Base-by-base conservation (phyloP, 257 asterid genomes). In the Asclepias syriaca region DNA sequence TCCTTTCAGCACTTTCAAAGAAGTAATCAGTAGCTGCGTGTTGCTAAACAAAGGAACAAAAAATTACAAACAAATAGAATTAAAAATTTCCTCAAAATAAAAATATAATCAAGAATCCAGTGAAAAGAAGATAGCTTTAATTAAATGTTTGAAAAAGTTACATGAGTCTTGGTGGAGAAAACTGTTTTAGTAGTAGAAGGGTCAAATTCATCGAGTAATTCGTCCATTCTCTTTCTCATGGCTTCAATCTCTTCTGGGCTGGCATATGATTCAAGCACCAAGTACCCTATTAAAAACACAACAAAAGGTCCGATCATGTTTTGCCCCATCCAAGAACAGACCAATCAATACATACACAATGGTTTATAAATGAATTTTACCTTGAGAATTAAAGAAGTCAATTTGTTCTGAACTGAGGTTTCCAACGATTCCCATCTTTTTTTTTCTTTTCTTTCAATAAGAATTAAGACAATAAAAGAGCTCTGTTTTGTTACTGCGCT, bases 141-240 rank as follows among this genome's bases (percentile, higher is more conserved):
- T 0, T 6, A 43, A 69, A 50, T 22, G 43, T 49, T 43, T 9
- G 6, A 24, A 69, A 75, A 68, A 22, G 71, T 74, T 78, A 93
- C 98, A 78, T 92, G 99, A 77, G 93, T 95, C 79, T 75, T 95
- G 78, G 97, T 91, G 58, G 99, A 91, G 82, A 94, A 94, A 75
- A 94, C 82, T 19, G 97, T 81, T 61, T 95, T 83, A 72, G 75
- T 81, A 69, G 78, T 55, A 64, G 95, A 86, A 63, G 81, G 84
- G 75, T 94, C 96, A 71, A 91, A 94, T 48, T 83, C 84, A 66
- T 86, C 87, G 21, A 94, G 97, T 76, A 94, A 83, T 27, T 77
- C 71, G 10, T 86, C 92, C 95, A 95, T 91, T 72, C 80, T 83
- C 66, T 74, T 81, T 78, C 94, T 83, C 81, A 89, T 82, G 19